Conservation (phyloP, 164 flowering plant genomes). For the Annona squamosa region DNA sequence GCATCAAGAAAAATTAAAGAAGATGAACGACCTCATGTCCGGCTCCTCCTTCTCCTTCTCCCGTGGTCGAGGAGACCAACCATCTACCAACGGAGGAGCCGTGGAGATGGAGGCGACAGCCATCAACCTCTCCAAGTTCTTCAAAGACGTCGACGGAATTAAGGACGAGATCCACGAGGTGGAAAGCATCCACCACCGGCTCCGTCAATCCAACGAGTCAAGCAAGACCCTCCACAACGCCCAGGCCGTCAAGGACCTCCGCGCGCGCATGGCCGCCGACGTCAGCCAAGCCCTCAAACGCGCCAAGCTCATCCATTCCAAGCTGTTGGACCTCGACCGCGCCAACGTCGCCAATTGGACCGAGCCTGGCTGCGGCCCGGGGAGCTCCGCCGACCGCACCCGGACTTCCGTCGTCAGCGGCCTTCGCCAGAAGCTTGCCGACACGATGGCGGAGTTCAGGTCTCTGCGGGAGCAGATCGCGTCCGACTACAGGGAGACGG, state of each 20-base stretch:
- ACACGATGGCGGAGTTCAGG: slow-evolving; percentile 22
- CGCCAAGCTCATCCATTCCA: slow-evolving; percentile 24
- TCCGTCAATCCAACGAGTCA: slow-evolving; percentile 23
- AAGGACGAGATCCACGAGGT: slow-evolving; percentile 30
- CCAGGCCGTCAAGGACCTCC: slow-evolving; percentile 21
- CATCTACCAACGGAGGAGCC: background rate
- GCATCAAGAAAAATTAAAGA: slow-evolving; percentile 4
- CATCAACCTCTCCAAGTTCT: slow-evolving; percentile 32
- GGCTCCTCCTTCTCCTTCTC: slow-evolving; percentile 7
- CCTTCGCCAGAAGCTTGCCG: slow-evolving; percentile 22
- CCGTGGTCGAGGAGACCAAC: background rate
- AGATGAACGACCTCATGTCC: slow-evolving; percentile 19
- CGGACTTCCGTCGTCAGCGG: slow-evolving; percentile 26
- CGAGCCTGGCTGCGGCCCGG: slow-evolving; percentile 33
- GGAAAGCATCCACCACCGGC: slow-evolving; percentile 20
- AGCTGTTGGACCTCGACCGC: slow-evolving; percentile 27
- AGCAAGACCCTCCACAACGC: slow-evolving; percentile 34
- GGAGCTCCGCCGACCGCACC: slow-evolving; percentile 31
- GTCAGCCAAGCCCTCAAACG: slow-evolving; percentile 16
- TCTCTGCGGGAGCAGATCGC: slow-evolving; percentile 13
- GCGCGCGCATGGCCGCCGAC: slow-evolving; percentile 29
- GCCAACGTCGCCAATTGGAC: slow-evolving; percentile 26
- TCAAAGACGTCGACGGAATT: slow-evolving; percentile 31
- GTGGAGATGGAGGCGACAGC: background rate
- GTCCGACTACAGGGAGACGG: slow-evolving; percentile 27